Percentiles rank a stretch among this genome's conserved stretches.
Evolutionary conservation across 2,329 filamentous ascomycete species (phyloP).

Genomic region (Nemania sp.): DNA sequence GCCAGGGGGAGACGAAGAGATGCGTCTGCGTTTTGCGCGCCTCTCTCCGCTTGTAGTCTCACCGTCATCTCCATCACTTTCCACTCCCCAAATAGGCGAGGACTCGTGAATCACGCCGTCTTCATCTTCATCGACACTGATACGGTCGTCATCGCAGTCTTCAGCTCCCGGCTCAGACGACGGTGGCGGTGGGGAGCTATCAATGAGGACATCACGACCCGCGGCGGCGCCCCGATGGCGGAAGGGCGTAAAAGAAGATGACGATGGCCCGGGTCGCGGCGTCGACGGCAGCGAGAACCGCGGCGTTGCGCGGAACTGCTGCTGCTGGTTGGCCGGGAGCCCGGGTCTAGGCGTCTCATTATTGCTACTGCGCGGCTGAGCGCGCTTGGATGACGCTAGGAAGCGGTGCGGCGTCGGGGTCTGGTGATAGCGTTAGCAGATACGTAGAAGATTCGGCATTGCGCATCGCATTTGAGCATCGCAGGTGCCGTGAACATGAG

Average conservation of each 20-base stretch:
- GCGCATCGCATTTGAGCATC: too few species aligned
- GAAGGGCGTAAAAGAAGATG: slow-evolving; percentile 25
- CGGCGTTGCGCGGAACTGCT: slow-evolving; percentile 41
- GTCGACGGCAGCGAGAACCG: slow-evolving; percentile 40
- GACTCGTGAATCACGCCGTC: slow-evolving; percentile 30
- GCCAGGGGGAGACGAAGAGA: slow-evolving; percentile 39
- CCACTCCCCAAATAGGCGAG: slow-evolving; percentile 21
- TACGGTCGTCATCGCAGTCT: slow-evolving; percentile 3
- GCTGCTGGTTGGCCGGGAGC: slow-evolving; percentile 30
- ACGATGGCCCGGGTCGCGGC: slow-evolving; percentile 31
- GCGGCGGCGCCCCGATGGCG: slow-evolving; percentile 21
- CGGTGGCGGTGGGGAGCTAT: slow-evolving; percentile 37
- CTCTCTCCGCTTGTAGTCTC: slow-evolving; percentile 19
- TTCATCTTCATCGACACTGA: not conserved
- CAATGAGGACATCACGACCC: slow-evolving; percentile 31
- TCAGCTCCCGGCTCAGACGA: slow-evolving; percentile 6
- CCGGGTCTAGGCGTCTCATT: slow-evolving; percentile 35
- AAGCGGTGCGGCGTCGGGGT: slow-evolving; percentile 42
- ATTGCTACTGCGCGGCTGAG: slow-evolving; percentile 32
- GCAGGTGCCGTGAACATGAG: not conserved
- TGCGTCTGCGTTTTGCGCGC: slow-evolving; percentile 42
- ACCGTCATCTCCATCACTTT: slow-evolving; percentile 1
- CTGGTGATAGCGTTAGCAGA: slow-evolving; percentile 22
- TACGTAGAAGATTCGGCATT: too few species aligned
- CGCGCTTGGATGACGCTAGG: slow-evolving; percentile 38